A percentile compares a stretch with the other conserved stretches of the same genome.
phyloP scores from a whole-genome alignment of 2,329 filamentous ascomycete genomes.

The Fusarium ramigenum region DNA sequence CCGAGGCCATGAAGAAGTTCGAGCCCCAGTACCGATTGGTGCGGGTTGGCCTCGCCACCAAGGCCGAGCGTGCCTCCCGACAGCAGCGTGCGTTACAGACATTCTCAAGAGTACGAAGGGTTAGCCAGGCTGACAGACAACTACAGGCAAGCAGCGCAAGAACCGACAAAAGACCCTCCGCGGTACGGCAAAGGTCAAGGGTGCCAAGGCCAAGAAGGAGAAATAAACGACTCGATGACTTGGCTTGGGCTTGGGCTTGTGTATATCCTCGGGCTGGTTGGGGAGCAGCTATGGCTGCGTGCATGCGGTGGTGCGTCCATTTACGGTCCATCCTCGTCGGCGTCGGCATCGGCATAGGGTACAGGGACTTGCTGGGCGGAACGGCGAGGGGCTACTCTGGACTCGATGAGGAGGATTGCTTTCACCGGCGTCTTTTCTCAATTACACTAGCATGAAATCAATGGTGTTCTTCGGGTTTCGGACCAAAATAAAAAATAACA shows the following conservation, averaged over 20 bases:
- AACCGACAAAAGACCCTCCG: conserved; percentile 99
- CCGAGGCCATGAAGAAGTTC: conserved; percentile 99
- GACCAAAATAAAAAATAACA: conserved; percentile 45
- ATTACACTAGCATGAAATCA: conserved; percentile 56
- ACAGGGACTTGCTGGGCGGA: conserved; percentile 43
- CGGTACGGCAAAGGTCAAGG: conserved; percentile 98
- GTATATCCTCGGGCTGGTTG: conserved; percentile 46
- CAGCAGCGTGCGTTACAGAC: conserved; percentile 88
- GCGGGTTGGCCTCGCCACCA: conserved; percentile 88
- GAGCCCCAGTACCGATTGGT: conserved; percentile 98
- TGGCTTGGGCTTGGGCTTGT: conserved; percentile 42
- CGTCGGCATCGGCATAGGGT: conserved; percentile 39
- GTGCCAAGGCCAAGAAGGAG: conserved; percentile 93
- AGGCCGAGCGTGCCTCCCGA: conserved; percentile 97
- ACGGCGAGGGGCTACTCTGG: conserved; percentile 36
- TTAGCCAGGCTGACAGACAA: conserved; percentile 14
- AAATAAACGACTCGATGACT: conserved; percentile 68
- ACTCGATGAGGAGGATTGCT: conserved; percentile 44
- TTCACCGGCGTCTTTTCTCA: conserved; percentile 44
- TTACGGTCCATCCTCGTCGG: conserved; percentile 33
- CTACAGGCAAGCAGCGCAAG: conserved; percentile 99
- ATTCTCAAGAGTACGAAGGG: not conserved
- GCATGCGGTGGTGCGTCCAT: conserved; percentile 44
- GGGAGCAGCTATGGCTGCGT: conserved; percentile 42
- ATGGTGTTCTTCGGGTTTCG: conserved; percentile 54